Base-by-base conservation (phyloP, 129 eudicot genomes). In the Artemisia annua region DNA sequence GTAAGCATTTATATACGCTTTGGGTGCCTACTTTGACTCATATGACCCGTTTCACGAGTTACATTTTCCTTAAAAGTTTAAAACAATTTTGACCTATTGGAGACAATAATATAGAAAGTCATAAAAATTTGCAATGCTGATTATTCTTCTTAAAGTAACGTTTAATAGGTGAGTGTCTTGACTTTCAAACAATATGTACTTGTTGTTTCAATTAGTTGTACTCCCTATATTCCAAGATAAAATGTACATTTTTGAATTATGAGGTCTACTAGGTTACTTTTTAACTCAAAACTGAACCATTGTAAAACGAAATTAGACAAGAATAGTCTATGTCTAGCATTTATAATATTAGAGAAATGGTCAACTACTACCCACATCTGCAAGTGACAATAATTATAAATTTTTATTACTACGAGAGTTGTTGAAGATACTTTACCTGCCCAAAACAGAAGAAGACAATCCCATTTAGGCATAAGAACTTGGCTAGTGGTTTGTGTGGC, bases 401-500 rank as follows among this genome's bases (percentile, higher is more conserved):
- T 69, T 12, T n/a, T n/a, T 48, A 20, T 11, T 16, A 43, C 58
- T 67, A 46, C 0, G 20, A 17, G 14, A 12, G 56, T 6, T 14
- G 8, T 12, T n/a, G 54, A 39, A 75, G 60, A 74, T 49, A 49
- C 12, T 63, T 80, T 86, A 94, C 99, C 99, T 94, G 99, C 94
- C 96, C 90, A 76, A 86, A 94, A 85, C 93, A 68, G 76, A 94
- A 88, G 85, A 90, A 90, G 68, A 90, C 88, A 28, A 86, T 78
- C 68, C 99, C 97, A 58, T 66, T 86, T 73, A 90, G 75, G 76
- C 96, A 86, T 73, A 83, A 66, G 75, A 94, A 88, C 87, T 94
- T 94, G 16, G 97, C 81, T n/a, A 94, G 87, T 49, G 99, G 96
- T 66, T 90, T 90, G 71, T 94, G 96, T 7, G 97, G 99, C 66